Conservation (phyloP, 1,139 yeast species). For the Yamadazyma conglobata region DNA sequence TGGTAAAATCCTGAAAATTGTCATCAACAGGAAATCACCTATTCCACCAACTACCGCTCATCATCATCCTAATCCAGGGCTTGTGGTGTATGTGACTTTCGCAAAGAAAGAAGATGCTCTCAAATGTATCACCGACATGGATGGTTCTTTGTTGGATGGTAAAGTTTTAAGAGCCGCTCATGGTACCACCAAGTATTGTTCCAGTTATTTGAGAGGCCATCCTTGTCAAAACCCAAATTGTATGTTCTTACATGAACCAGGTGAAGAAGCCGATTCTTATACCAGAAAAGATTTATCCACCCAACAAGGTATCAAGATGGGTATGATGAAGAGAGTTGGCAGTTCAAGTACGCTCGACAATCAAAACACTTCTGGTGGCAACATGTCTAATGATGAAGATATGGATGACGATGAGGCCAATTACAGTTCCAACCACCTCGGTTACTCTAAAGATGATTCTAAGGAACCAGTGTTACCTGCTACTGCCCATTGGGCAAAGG, state of each 20-base stretch:
- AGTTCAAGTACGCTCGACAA: slow-evolving; percentile 12
- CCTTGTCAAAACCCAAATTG: slow-evolving; percentile 98
- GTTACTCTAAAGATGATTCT: slow-evolving; percentile 15
- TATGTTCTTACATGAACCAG: slow-evolving; percentile 98
- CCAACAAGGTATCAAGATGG: slow-evolving; percentile 67
- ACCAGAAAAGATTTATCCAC: slow-evolving; percentile 90
- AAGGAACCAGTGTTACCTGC: slow-evolving; percentile 37
- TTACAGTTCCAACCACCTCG: slow-evolving; percentile 3
- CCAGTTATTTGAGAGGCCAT: slow-evolving; percentile 90
- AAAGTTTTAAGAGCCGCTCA: slow-evolving; percentile 86
- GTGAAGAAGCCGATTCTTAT: slow-evolving; percentile 97
- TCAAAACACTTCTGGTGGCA: not conserved
- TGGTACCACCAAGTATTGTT: slow-evolving; percentile 98
- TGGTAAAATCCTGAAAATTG: slow-evolving; percentile 92
- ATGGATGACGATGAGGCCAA: slow-evolving; percentile 8
- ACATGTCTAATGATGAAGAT: slow-evolving; percentile 15
- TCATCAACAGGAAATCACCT: slow-evolving; percentile 78
- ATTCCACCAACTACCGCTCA: slow-evolving; percentile 27
- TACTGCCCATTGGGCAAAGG: slow-evolving; percentile 57
- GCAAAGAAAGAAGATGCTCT: slow-evolving; percentile 93
- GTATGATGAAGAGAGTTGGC: slow-evolving; percentile 33
- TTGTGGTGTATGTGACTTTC: slow-evolving; percentile 95
- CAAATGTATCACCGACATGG: slow-evolving; percentile 86
- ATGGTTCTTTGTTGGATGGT: slow-evolving; percentile 93
- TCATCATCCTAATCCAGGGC: slow-evolving; percentile 63